Evolutionary conservation across 2,329 filamentous ascomycete species (phyloP), one percentile per base, ranked within the genome.

Genomic region (Plectosphaerella plurivora): DNA sequence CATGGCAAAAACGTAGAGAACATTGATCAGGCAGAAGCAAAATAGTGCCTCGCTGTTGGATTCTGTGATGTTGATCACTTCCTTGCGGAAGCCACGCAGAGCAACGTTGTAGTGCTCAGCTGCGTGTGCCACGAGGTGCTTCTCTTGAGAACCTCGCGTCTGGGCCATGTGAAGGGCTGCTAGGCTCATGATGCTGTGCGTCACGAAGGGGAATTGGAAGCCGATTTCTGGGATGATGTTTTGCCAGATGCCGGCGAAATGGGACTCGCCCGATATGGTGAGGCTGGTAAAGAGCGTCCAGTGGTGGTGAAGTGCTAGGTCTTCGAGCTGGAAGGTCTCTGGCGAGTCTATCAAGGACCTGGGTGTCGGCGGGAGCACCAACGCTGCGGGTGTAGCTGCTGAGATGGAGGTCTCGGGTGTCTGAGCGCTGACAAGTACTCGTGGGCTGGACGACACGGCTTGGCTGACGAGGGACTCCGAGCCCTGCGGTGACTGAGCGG

Each of bases 261-360:
- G 10, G 0, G 51, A 41, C 9, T 25, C 35, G 15, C 28, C 46
- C 47, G 37, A 52, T 7, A 58, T 51, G 33, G 25, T 45, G 5
- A 35, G 24, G 33, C 56, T 57, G 8, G 50, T 49, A 5, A 7
- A 35, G 3, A 55, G n/a, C 12, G 56, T 55, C 57, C 57, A 58
- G 28, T 58, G 57, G n/a, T 59, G 56, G 4, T 58, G 50, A 10
- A 58, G 48, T 3, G 49, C 53, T 5, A 59, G 36, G 41, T 58
- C 57, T n/a, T 33, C 24, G 5, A 59, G 45, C 20, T 48, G 35
- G 18, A 56, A 58, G 10, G 22, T 33, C 8, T 25, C 6, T 2
- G 45, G 4, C 7, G 18, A 28, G 14, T 16, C n/a, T 2, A 14
- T 14, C 4, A 48, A 35, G 14, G 22, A 2, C 7, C 35, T 18